These are phyloP conservation scores for Bassia scoparia DNA, from an alignment of 148 eudicot genomes.

Conservation along the genomic window DNA sequence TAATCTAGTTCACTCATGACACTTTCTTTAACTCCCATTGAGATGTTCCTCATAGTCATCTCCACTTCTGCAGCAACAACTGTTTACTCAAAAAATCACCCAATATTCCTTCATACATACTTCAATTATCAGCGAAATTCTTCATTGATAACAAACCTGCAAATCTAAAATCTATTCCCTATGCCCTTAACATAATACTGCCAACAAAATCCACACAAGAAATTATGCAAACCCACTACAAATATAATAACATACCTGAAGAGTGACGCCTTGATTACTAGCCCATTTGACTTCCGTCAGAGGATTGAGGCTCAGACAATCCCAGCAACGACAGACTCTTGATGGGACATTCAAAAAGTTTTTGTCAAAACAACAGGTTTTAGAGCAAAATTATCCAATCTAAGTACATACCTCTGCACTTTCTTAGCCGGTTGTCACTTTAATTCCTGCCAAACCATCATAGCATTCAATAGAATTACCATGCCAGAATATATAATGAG, in stretches of 20 bases:
- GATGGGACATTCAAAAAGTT: constrained; percentile 18
- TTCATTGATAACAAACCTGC: neutral
- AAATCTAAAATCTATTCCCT: neutral
- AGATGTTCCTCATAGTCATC: too few species aligned
- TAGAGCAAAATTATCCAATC: neutral
- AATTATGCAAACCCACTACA: neutral
- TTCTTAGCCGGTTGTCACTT: constrained; percentile 66
- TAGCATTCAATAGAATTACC: constrained; percentile 74
- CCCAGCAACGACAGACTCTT: constrained; percentile 87
- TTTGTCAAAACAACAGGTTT: constrained; percentile 4
- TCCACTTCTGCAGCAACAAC: neutral
- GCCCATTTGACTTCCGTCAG: constrained; percentile 90
- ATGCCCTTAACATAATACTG: neutral
- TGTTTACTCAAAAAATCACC: too few species aligned
- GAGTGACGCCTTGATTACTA: constrained; percentile 85
- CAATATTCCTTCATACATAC: too few species aligned
- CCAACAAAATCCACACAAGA: neutral
- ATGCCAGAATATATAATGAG: constrained; percentile 87
- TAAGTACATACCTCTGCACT: constrained; percentile 71
- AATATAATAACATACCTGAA: constrained; percentile 50
- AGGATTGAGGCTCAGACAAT: constrained; percentile 73
- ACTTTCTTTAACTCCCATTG: too few species aligned
- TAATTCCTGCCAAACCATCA: constrained; percentile 89
- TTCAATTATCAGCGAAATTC: too few species aligned
- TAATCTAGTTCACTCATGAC: too few species aligned